phyloP scores from a whole-genome alignment of 2,329 filamentous ascomycete species.

The Hirsutella rhossiliensis region DNA sequence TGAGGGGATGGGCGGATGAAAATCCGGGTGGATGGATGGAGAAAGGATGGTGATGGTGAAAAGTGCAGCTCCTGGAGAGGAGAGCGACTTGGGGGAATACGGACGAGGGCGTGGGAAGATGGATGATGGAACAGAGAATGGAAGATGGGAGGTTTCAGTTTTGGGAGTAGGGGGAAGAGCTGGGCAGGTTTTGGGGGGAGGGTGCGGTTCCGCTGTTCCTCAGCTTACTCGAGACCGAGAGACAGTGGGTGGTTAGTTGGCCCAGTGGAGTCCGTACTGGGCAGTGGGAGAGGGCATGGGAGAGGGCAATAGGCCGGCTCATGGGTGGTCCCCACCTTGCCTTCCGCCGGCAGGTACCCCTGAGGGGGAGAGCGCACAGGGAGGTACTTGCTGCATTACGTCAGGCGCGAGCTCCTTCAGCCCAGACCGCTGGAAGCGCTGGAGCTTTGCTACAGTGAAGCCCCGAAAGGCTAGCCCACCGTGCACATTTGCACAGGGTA shows the following conservation, averaged over 20 bases:
- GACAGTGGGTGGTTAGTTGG: too few species aligned
- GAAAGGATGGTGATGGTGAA: constrained; percentile 4
- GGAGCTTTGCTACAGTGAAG: too few species aligned
- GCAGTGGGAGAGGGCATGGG: too few species aligned
- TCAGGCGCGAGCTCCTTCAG: not conserved
- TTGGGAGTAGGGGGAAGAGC: not conserved
- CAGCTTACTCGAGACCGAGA: too few species aligned
- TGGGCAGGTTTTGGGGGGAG: constrained; percentile 2
- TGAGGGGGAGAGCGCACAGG: too few species aligned
- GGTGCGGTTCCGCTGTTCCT: not conserved
- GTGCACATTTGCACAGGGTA: too few species aligned
- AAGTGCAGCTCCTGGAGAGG: constrained; percentile 19
- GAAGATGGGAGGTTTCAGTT: constrained; percentile 1
- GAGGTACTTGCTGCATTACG: not conserved
- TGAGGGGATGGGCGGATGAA: constrained; percentile 19
- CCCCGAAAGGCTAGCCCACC: too few species aligned
- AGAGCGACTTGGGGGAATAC: constrained; percentile 8
- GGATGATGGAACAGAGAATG: constrained; percentile 5
- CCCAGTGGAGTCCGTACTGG: too few species aligned
- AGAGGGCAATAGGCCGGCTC: too few species aligned
- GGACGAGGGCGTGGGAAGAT: constrained; percentile 9
- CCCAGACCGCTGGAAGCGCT: too few species aligned
- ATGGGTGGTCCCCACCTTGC: too few species aligned
- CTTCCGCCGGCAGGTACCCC: too few species aligned
- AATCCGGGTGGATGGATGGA: not conserved